Percentiles rank a stretch among this genome's conserved stretches.
Evolutionary conservation across 257 asterid genomes (phyloP).

Genomic region (Vinca minor): DNA sequence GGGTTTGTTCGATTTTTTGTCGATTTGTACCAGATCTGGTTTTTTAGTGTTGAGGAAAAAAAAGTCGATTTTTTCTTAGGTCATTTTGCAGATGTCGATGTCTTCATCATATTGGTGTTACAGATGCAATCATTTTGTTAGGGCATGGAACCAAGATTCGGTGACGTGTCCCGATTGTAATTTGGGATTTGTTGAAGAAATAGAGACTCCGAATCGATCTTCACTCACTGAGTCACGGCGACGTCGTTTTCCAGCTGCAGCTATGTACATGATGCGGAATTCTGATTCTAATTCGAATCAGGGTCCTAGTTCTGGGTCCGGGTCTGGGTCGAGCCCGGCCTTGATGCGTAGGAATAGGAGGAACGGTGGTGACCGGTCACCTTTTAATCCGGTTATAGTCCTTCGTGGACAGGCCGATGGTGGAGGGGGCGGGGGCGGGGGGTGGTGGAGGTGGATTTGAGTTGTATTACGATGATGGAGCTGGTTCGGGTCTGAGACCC

Average conservation of each 20-base stretch:
- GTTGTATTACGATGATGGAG: slow-evolving; percentile 73
- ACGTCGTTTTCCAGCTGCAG: slow-evolving; percentile 58
- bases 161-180: slow-evolving; percentile 62
- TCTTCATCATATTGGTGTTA: slow-evolving; percentile 65
- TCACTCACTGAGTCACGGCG: slow-evolving; percentile 49
- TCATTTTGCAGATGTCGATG: slow-evolving; percentile 26
- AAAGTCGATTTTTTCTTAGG: background rate
- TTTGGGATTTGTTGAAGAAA: slow-evolving; percentile 63
- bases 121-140: slow-evolving; percentile 56
- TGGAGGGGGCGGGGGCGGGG: slow-evolving; percentile 22
- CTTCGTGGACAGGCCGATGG: slow-evolving; percentile 58
- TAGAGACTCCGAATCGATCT: slow-evolving; percentile 41
- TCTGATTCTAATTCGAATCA: slow-evolving; percentile 37
- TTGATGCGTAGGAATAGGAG: slow-evolving; percentile 62
- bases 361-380: slow-evolving; percentile 65
- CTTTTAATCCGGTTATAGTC: slow-evolving; percentile 80
- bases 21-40: slow-evolving; percentile 3
- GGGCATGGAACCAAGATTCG: slow-evolving; percentile 46
- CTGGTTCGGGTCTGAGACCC: slow-evolving; percentile 73
- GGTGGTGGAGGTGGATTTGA: slow-evolving; percentile 46
- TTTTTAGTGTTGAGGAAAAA: background rate
- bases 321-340: slow-evolving; percentile 46
- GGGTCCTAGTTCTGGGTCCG: slow-evolving; percentile 22
- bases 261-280: slow-evolving; percentile 40
- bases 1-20: background rate